Evolutionary conservation across 768 basidiomycete species (phyloP).

Genomic region (Rhizopogon salebrosus): DNA sequence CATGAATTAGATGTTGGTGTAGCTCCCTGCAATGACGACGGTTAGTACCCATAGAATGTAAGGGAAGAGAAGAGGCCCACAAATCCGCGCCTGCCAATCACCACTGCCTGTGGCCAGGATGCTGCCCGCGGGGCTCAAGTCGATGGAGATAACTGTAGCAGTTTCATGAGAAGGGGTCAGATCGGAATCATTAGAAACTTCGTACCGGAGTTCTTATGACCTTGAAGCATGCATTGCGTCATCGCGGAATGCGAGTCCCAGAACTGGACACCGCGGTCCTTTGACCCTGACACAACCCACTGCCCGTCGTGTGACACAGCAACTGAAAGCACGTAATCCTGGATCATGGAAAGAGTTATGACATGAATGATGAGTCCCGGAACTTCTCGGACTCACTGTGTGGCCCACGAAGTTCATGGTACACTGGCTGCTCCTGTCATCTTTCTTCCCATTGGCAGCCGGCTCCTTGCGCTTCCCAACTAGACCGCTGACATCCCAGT

Average conservation of each 20-base stretch:
- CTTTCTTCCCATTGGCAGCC: constrained; percentile 30
- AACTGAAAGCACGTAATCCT: constrained; percentile 28
- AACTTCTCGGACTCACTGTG: constrained; percentile 10
- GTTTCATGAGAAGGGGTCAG: not conserved
- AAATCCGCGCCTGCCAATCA: constrained; percentile 32
- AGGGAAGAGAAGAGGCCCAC: constrained; percentile 17
- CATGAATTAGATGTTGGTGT: not conserved
- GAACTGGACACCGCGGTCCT: constrained; percentile 30
- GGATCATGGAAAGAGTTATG: not conserved
- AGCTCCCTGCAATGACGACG: not conserved
- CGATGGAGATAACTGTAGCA: constrained; percentile 32
- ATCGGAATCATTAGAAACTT: constrained; percentile 7
- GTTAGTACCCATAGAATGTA: constrained; percentile 6
- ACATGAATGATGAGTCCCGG: not conserved
- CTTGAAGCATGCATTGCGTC: constrained; percentile 30
- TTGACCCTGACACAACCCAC: constrained; percentile 32
- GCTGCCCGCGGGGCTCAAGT: constrained; percentile 27
- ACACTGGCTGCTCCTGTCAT: constrained; percentile 22
- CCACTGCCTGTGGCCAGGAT: constrained; percentile 33
- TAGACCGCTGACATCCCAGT: constrained; percentile 37
- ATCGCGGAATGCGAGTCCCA: constrained; percentile 30
- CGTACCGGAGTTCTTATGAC: constrained; percentile 30
- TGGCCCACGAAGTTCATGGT: constrained; percentile 28
- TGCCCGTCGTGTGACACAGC: constrained; percentile 28
- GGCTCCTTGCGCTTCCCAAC: constrained; percentile 26